Conservation (phyloP, 495 filamentous ascomycete genomes). For the Thermothielavioides terrestris region DNA sequence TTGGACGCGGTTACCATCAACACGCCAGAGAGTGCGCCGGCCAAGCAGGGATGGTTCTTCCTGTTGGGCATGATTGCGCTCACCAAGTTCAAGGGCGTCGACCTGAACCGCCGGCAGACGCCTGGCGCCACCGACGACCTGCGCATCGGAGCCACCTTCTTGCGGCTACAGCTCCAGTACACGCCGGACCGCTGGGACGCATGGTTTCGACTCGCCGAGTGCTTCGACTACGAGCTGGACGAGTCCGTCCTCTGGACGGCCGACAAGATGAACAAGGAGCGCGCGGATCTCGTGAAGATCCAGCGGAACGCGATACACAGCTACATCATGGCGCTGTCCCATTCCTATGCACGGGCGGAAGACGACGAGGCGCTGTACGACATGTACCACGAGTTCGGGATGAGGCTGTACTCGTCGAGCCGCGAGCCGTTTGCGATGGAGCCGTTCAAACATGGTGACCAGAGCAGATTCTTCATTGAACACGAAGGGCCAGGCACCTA, state of each 20-base stretch:
- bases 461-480: slow-evolving; percentile 67
- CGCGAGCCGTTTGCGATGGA: slow-evolving; percentile 87
- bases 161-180: slow-evolving; percentile 79
- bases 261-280: slow-evolving; percentile 87
- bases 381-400: slow-evolving; percentile 83
- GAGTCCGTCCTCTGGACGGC: slow-evolving; percentile 91
- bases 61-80: slow-evolving; percentile 80
- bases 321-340: slow-evolving; percentile 80
- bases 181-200: slow-evolving; percentile 83
- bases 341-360: slow-evolving; percentile 55
- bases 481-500: slow-evolving; percentile 60
- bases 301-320: slow-evolving; percentile 86
- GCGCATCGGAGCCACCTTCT: slow-evolving; percentile 70
- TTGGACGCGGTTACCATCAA: slow-evolving; percentile 45
- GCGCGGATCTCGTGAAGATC: slow-evolving; percentile 58
- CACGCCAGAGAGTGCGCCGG: slow-evolving; percentile 47
- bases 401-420: slow-evolving; percentile 82
- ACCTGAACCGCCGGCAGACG: slow-evolving; percentile 63
- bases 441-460: slow-evolving; percentile 65
- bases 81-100: slow-evolving; percentile 69
- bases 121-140: slow-evolving; percentile 77
- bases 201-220: slow-evolving; percentile 90
- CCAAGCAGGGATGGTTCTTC: slow-evolving; percentile 87
- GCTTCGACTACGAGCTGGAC: slow-evolving; percentile 84
- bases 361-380: slow-evolving; percentile 63